Evolutionary conservation across 2,329 filamentous ascomycete species (phyloP), one percentile per base, ranked within the genome.

Genomic region (Penicillium corylophilum): DNA sequence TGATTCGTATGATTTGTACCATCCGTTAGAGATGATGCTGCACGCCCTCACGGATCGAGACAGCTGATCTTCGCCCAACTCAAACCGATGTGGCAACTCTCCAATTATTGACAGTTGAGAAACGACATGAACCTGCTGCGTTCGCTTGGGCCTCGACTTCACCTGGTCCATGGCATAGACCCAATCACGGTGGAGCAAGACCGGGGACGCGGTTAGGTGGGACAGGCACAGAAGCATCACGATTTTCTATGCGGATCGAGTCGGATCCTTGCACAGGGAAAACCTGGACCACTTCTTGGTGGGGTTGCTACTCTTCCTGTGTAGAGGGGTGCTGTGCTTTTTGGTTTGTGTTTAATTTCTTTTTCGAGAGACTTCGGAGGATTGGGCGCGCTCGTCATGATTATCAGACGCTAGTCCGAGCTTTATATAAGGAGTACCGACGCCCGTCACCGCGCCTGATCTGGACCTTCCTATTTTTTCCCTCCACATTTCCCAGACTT

Each of bases 221-320:
- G 62, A 65, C 63, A 65, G 63, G 58, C 53, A 65, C 60, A 57
- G 49, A 64, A 55, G 53, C 57, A 59, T 56, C 46, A 56, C 55
- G 53, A 54, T 60, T 59, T 60, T 56, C 54, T 51, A 61, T 58
- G 54, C 60, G 60, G 60, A 62, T 61, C 58, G 50, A 60, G 55
- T 63, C 62, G 57, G 62, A 63, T 62, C 57, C 60, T 59, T 59
- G 60, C 56, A 59, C 59, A 49, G 48, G 50, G 46, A 28, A 28
- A 61, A 59, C 46, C 44, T 40, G 38, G 53, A 20, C 49, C 44
- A 50, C 38, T 46, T 41, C 26, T 29, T 40, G 40, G 40, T 31
- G 26, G 38, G 41, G 28, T 35, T 33, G 40, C 29, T 48, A 22
- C 23, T 48, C 20, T 42, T 39, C 26, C 16, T 41, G 20, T 40